Base-by-base conservation (phyloP, 2,329 filamentous ascomycete species). In the Tolypocladium guangdongense region DNA sequence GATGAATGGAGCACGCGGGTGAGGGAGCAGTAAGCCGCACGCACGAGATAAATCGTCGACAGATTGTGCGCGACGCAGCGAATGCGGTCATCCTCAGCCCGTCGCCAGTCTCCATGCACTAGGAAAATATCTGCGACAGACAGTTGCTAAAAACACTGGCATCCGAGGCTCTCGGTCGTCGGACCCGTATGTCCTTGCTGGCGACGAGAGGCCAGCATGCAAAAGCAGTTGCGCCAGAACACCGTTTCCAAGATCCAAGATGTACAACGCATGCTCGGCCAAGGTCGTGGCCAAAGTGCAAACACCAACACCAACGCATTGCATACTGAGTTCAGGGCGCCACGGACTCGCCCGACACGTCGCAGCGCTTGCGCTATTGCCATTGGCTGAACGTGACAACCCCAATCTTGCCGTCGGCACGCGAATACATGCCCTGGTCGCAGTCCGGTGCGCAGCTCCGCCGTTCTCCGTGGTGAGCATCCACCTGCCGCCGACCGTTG, bases 401-500 rank as follows among this genome's bases (percentile, higher is more conserved):
- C 5, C 59, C 63, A 30, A 64, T 58, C 48, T 65, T 60, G 24
- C 70, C 70, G 39, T 70, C 66, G 7, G 69, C 70, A 54, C 68
- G 60, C 11, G 64, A 64, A 54, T 70, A 72, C 51, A 62, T 60
- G 54, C 64, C 67, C 37, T 65, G 60, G 11, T 63, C 62, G 14
- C 61, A 59, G 16, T 69, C 68, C 7, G 63, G 59, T 22, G 56
- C 60, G 14, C 62, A 41, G 8, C 64, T 59, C 6, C 61, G 62
- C 33, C 58, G 55, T 24, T 56, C 56, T 22, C 59, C 55, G 37
- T 63, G 62, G 54, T 71, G 66, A 2, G 61, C 52, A 14, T 73
- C 71, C 20, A 62, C 55, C 50, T 69, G 70, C 32, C 71, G 64
- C 56, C 69, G 64, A 3, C 70, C 66, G 39, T 74, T 71, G 60